phyloP scores from a whole-genome alignment of 1,139 yeast genomes.

The Trichomonascaceae sp. region DNA sequence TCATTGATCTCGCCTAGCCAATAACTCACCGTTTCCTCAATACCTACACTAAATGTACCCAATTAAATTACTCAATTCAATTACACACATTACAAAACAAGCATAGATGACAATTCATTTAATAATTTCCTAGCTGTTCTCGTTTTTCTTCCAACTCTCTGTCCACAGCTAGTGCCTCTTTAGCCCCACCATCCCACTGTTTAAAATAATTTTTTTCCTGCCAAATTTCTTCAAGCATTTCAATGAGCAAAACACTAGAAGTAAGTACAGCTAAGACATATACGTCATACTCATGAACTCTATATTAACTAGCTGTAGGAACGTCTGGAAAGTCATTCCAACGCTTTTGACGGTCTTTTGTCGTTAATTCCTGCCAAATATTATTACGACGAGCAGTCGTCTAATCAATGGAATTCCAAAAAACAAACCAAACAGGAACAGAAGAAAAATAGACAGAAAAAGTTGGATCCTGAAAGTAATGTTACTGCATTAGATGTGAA shows the following conservation, averaged over 20 bases:
- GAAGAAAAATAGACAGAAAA: conserved; percentile 56
- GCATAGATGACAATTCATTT: background rate
- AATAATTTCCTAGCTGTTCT: background rate
- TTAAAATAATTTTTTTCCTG: background rate
- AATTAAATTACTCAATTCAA: background rate
- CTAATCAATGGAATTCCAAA: conserved; percentile 86
- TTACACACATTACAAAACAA: background rate
- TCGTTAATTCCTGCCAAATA: conserved; percentile 92
- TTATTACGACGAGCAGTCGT: conserved; percentile 69
- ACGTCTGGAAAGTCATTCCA: conserved; percentile 74
- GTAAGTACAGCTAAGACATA: conserved; percentile 15
- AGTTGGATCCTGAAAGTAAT: conserved; percentile 64
- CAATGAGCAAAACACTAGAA: conserved; percentile 27
- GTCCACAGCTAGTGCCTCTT: too few species aligned
- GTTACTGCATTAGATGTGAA: conserved; percentile 63
- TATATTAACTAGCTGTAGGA: conserved; percentile 41
- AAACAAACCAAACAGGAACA: conserved; percentile 43
- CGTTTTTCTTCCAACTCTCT: background rate
- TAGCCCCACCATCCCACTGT: background rate
- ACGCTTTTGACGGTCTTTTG: conserved; percentile 83
- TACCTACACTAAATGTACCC: background rate
- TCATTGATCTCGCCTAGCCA: too few species aligned
- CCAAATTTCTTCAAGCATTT: background rate
- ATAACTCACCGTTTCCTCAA: too few species aligned
- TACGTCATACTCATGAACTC: background rate